phyloP scores from a whole-genome alignment of 2,329 filamentous ascomycete species.

The Fusarium sp. region DNA sequence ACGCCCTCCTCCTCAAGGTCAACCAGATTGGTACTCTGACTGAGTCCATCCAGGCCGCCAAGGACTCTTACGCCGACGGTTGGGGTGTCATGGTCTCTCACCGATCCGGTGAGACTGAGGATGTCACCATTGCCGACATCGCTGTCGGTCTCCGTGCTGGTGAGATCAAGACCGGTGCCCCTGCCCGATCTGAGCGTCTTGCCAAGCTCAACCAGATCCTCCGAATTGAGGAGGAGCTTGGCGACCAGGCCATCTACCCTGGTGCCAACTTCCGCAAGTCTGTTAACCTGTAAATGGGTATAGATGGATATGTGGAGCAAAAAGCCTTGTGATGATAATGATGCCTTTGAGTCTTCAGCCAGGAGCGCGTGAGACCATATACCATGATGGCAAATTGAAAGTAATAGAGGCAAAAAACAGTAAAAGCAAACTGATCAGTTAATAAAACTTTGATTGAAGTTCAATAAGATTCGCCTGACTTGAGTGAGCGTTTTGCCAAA shows the following conservation, averaged over 20 bases:
- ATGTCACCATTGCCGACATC: slow-evolving; percentile 99
- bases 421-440: slow-evolving; percentile 45
- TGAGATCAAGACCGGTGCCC: slow-evolving; percentile 99
- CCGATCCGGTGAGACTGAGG: slow-evolving; percentile 98
- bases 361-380: slow-evolving; percentile 43
- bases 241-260: slow-evolving; percentile 89
- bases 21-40: slow-evolving; percentile 99
- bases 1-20: slow-evolving; percentile 98
- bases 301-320: slow-evolving; percentile 18
- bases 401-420: slow-evolving; percentile 49
- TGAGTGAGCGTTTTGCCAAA: not conserved
- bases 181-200: slow-evolving; percentile 95
- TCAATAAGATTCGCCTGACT: not conserved
- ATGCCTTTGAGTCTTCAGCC: slow-evolving; percentile 42
- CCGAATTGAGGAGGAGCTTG: slow-evolving; percentile 99
- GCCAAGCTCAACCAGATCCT: slow-evolving; percentile 99
- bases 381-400: slow-evolving; percentile 45
- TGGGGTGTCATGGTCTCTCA: slow-evolving; percentile 99
- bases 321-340: slow-evolving; percentile 44
- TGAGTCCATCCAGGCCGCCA: slow-evolving; percentile 98
- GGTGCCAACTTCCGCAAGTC: slow-evolving; percentile 92
- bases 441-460: slow-evolving; percentile 41
- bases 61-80: slow-evolving; percentile 94
- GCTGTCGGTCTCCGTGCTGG: slow-evolving; percentile 95
- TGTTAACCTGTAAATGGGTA: slow-evolving; percentile 79